phyloP scores from a whole-genome alignment of 2,329 filamentous ascomycete genomes.

The Metarhizium album region DNA sequence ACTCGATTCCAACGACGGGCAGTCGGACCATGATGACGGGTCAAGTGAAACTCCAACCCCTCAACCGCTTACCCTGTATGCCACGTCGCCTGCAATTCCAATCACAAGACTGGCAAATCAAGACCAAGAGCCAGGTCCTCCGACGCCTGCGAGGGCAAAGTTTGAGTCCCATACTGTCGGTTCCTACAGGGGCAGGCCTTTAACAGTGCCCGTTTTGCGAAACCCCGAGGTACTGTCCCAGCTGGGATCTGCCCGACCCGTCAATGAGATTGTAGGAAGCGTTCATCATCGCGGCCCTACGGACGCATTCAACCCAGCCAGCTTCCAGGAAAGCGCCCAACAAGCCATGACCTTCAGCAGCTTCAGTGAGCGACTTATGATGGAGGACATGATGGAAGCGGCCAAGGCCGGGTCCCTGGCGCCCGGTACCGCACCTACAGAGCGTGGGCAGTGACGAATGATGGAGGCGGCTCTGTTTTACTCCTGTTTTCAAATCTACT shows the following conservation, averaged over 20 bases:
- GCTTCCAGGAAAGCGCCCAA: conserved; percentile 29
- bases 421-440: conserved; percentile 9
- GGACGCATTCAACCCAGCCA: conserved; percentile 33
- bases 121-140: conserved; percentile 13
- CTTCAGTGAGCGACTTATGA: conserved; percentile 37
- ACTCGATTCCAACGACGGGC: conserved; percentile 19
- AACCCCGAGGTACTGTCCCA: conserved; percentile 37
- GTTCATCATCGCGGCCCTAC: conserved; percentile 39
- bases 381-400: conserved; percentile 31
- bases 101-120: conserved; percentile 14
- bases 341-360: conserved; percentile 32
- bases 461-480: background rate
- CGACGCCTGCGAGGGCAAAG: conserved; percentile 21
- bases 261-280: conserved; percentile 42
- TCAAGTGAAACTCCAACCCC: background rate
- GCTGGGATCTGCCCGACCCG: conserved; percentile 36
- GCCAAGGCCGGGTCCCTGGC: conserved; percentile 12
- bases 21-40: conserved; percentile 4
- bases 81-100: conserved; percentile 33
- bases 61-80: conserved; percentile 19
- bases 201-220: conserved; percentile 41
- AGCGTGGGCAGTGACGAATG: background rate
- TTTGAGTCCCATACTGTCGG: conserved; percentile 33
- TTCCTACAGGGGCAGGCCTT: conserved; percentile 43
- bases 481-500: conserved; percentile 2